Conservation (phyloP, 768 basidiomycete genomes). For the Megacollybia marginata region DNA sequence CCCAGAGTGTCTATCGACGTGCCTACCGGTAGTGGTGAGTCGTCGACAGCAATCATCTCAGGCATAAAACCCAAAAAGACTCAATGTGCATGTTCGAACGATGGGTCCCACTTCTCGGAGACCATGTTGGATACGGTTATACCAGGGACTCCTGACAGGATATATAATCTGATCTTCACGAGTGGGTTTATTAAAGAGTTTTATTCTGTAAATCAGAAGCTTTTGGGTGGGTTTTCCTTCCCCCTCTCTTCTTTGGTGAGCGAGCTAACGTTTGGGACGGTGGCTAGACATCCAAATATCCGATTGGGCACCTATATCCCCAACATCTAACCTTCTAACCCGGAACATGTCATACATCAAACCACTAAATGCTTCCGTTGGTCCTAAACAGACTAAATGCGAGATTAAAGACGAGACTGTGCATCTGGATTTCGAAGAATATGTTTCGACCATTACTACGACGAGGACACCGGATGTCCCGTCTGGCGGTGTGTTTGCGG, state of each 20-base stretch:
- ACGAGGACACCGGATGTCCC: slow-evolving; percentile 94
- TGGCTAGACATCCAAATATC: slow-evolving; percentile 95
- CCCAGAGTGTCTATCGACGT: slow-evolving; percentile 28
- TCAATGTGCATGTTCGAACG: slow-evolving; percentile 65
- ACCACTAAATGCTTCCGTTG: slow-evolving; percentile 78
- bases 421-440: slow-evolving; percentile 77
- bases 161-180: slow-evolving; percentile 93
- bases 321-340: slow-evolving; percentile 61
- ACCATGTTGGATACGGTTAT: slow-evolving; percentile 70
- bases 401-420: slow-evolving; percentile 85
- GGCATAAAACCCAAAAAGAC: slow-evolving; percentile 44
- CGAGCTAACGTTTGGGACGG: neutral
- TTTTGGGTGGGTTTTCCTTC: slow-evolving; percentile 74
- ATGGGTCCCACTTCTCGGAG: slow-evolving; percentile 65
- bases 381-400: slow-evolving; percentile 94
- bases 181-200: slow-evolving; percentile 96
- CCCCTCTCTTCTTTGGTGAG: neutral
- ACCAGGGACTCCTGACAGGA: slow-evolving; percentile 89
- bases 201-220: slow-evolving; percentile 81
- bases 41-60: slow-evolving; percentile 12
- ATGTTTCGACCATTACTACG: slow-evolving; percentile 77
- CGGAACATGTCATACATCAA: slow-evolving; percentile 97
- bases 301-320: slow-evolving; percentile 78
- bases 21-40: slow-evolving; percentile 17
- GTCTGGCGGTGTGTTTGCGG: slow-evolving; percentile 84